Conservation (phyloP, 495 filamentous ascomycete species). For the Tuber melanosporum region DNA sequence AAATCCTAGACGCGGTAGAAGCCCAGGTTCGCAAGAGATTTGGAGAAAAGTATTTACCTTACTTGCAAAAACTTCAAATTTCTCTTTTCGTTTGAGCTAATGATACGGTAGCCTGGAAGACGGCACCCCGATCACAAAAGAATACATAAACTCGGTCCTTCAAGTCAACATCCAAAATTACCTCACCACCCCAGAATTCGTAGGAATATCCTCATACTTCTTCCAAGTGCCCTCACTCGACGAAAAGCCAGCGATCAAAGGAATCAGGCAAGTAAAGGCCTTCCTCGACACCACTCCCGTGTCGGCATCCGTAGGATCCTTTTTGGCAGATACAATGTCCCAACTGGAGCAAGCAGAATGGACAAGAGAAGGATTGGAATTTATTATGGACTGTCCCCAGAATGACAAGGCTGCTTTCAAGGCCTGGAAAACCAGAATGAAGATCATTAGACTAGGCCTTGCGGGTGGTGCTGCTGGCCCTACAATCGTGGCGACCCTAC, state of each 20-base stretch:
- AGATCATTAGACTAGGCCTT: constrained; percentile 63
- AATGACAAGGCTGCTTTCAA: constrained; percentile 15
- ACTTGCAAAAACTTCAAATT: constrained; percentile 20
- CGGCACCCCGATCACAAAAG: constrained; percentile 18
- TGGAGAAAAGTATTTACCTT: constrained; percentile 30
- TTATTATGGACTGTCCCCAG: constrained; percentile 27
- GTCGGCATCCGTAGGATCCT: constrained; percentile 15
- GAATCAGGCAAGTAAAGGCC: constrained; percentile 21
- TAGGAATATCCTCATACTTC: constrained; percentile 56
- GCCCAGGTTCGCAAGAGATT: constrained; percentile 39
- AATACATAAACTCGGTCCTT: constrained; percentile 52
- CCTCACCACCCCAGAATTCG: constrained; percentile 53
- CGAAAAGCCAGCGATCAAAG: constrained; percentile 7
- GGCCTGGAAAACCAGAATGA: constrained; percentile 44
- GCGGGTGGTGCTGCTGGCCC: constrained; percentile 55
- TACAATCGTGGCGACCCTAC: constrained; percentile 54
- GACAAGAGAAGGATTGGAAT: constrained; percentile 36
- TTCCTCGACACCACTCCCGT: constrained; percentile 16
- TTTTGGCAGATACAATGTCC: constrained; percentile 20
- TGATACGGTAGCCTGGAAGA: constrained; percentile 24
- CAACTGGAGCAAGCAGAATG: constrained; percentile 29
- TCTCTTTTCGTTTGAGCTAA: constrained; percentile 6
- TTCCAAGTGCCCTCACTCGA: constrained; percentile 51
- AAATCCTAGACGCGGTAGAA: constrained; percentile 42
- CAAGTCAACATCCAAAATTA: constrained; percentile 58